Percentiles rank a stretch among this genome's conserved stretches.
Conservation (phyloP, 441 rosid genomes). For the Capsella rubella region DNA sequence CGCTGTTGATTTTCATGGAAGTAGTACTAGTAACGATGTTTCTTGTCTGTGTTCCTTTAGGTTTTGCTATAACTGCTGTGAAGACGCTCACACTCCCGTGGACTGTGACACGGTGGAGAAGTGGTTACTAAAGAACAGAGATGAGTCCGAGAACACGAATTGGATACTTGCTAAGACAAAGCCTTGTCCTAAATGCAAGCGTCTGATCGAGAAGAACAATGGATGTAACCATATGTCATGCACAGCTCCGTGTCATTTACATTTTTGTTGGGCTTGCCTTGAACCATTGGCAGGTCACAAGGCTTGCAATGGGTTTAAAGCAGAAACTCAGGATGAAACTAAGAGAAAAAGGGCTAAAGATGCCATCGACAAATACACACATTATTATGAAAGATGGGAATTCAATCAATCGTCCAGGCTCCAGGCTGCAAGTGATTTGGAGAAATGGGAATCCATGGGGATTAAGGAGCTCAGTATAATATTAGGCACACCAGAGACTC, state of each 20-base stretch:
- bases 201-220: conserved; percentile 68
- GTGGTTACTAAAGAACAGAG: conserved; percentile 62
- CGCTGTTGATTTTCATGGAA: conserved; percentile 44
- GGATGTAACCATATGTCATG: conserved; percentile 75
- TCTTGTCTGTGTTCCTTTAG: conserved; percentile 54
- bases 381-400: conserved; percentile 73
- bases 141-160: conserved; percentile 65
- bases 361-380: conserved; percentile 55
- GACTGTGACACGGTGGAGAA: conserved; percentile 63
- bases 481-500: conserved; percentile 45
- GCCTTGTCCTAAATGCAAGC: conserved; percentile 81
- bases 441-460: conserved; percentile 42
- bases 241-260: conserved; percentile 46
- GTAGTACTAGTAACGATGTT: conserved; percentile 47
- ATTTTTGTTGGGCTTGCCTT: conserved; percentile 79
- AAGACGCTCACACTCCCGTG: conserved; percentile 75
- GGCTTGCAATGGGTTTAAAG: conserved; percentile 27
- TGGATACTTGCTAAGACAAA: conserved; percentile 64
- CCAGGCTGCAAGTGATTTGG: conserved; percentile 50
- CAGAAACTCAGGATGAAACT: neutral
- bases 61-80: conserved; percentile 71
- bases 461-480: conserved; percentile 48
- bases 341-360: conserved; percentile 47
- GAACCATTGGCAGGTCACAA: conserved; percentile 37
- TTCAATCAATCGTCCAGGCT: conserved; percentile 57